phyloP scores from a whole-genome alignment of 305 asterid species.

The Nicotiana rustica region DNA sequence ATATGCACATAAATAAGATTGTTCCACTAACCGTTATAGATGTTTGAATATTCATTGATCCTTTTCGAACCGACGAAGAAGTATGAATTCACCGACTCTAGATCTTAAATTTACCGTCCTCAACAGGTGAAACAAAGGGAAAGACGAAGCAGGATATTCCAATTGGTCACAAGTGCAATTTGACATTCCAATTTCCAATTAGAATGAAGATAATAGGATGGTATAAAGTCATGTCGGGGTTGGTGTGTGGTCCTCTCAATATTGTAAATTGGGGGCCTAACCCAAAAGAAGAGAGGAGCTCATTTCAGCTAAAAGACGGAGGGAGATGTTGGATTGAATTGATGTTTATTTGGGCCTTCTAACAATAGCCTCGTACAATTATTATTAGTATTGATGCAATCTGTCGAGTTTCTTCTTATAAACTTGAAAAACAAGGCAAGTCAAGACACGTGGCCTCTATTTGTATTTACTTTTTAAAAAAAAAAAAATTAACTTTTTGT shows the following conservation, averaged over 20 bases:
- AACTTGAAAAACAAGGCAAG: neutral
- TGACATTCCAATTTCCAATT: slow-evolving; percentile 28
- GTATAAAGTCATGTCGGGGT: slow-evolving; percentile 33
- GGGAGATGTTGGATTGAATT: slow-evolving; percentile 23
- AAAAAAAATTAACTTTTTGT: neutral
- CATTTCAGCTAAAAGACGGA: slow-evolving; percentile 34
- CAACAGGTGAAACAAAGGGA: neutral
- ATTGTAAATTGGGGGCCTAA: slow-evolving; percentile 39
- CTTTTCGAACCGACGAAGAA: too few species aligned
- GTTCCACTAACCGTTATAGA: too few species aligned
- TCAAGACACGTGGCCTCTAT: slow-evolving; percentile 22
- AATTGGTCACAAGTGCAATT: neutral
- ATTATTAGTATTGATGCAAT: slow-evolving; percentile 26
- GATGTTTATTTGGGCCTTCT: slow-evolving; percentile 14
- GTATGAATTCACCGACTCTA: neutral
- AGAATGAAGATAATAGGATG: neutral
- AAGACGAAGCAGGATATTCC: neutral
- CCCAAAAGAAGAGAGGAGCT: slow-evolving; percentile 47
- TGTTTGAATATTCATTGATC: too few species aligned
- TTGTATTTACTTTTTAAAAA: neutral
- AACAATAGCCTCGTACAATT: neutral
- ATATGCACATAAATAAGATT: too few species aligned
- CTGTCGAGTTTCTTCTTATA: slow-evolving; percentile 37
- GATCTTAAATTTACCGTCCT: neutral
- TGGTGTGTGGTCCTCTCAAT: slow-evolving; percentile 39